Evolutionary conservation across 768 basidiomycete species (phyloP), one percentile per base, ranked within the genome.

Genomic region (Neoboletus magnificus): DNA sequence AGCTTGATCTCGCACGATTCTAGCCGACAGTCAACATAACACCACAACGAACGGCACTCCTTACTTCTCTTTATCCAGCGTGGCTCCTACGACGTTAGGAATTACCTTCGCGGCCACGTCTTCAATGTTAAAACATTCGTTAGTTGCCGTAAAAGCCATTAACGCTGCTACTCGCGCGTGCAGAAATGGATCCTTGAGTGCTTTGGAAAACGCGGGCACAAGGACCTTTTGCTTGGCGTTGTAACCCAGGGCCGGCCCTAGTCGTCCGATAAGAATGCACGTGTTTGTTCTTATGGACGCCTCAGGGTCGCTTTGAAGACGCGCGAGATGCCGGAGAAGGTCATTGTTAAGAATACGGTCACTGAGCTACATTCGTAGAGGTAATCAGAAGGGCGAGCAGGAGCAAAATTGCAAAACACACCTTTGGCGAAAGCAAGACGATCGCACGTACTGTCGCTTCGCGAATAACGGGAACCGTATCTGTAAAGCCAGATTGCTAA

Each of bases 311-410:
- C n/a, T n/a, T n/a, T n/a, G n/a, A n/a, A n/a, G n/a, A n/a, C n/a
- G n/a, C 2, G 96, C 96, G 23, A 99, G 82, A 58, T 91, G 82
- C 2, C 96, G 87, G 12, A 99, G 82, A 20, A 99, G 84, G 57
- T 99, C 97, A 63, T 98, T 99, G 73, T 99, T 99, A 36, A 98
- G 79, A 37, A 98, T 83, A 2, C 96, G 87, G 60, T 97, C 94
- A 48, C 77, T 89, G 48, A 99, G 79, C 93, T 97, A 58, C 2
- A 30, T 13, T 4, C 7, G 37, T 11, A 22, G 35, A 23, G 22
- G 45, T 52, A 36, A 60, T 40, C 42, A 57, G 41, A 57, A 56
- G 32, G 5, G 2, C 16, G 5, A 15, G 25, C 3, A 33, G 46
- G 41, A 3, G 1, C 23, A 48, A 25, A 4, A 32, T 22, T 2